Evolutionary conservation across 1,139 yeast genomes (phyloP).

Genomic region (Magnusiomyces fungicola): DNA sequence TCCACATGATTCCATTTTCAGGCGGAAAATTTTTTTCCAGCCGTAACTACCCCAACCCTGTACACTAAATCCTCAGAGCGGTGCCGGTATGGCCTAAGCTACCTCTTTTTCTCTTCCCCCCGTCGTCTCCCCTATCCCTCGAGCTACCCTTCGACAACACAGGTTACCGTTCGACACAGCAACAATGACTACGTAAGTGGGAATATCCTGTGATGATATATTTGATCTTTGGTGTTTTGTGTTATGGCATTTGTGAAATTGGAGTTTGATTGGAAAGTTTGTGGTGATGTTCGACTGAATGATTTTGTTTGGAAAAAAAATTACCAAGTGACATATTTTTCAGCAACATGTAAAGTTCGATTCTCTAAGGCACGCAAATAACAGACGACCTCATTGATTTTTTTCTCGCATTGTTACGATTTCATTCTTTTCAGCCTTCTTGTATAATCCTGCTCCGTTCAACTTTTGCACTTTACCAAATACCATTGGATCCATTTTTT

Average conservation of each 20-base stretch:
- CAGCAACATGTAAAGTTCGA: too few species aligned
- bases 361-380: too few species aligned
- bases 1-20: not conserved
- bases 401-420: too few species aligned
- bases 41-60: not conserved
- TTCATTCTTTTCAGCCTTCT: too few species aligned
- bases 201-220: not conserved
- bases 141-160: slow-evolving; percentile 7
- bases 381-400: too few species aligned
- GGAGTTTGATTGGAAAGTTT: too few species aligned
- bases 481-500: slow-evolving; percentile 3
- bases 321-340: too few species aligned
- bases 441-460: too few species aligned
- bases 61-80: not conserved
- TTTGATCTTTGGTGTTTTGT: too few species aligned
- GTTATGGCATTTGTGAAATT: too few species aligned
- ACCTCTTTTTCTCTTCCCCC: not conserved
- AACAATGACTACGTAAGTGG: slow-evolving; percentile 7
- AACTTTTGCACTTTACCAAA: not conserved
- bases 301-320: too few species aligned
- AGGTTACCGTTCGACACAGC: slow-evolving; percentile 8
- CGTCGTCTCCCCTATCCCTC: slow-evolving; percentile 4
- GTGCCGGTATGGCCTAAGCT: not conserved
- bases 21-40: not conserved
- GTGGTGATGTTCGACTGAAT: too few species aligned